Evolutionary conservation across 2,329 filamentous ascomycete genomes (phyloP), one percentile per base, ranked within the genome.

Genomic region (Aspergillus flavus): DNA sequence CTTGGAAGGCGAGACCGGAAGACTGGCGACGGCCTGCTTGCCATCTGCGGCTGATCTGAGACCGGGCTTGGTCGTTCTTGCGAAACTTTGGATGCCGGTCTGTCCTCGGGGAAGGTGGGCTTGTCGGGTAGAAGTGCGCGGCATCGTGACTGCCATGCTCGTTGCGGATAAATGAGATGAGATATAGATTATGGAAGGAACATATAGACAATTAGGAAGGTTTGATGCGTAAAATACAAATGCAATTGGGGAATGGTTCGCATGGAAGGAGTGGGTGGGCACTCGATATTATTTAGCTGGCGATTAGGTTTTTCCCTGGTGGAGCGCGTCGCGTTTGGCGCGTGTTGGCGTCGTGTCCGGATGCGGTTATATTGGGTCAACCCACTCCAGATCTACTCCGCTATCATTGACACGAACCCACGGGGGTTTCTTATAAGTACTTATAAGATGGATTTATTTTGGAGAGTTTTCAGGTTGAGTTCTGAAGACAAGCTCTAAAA

Each of bases 61-160:
- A 6, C 75, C 75, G 45, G 79, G 75, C 68, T 84, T 83, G 53
- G 78, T 79, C 62, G 81, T 71, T 67, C 75, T 78, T 62, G 80
- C 74, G 66, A 83, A 83, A 62, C 72, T 73, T 66, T 78, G 76
- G 54, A 83, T 80, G 70, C 75, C 83, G 76, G 69, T 67, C 65
- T 78, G 77, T 23, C 64, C 68, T 60, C 70, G 69, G 55, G 74
- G 71, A 68, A 77, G 73, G 73, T 69, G 63, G 69, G 69, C 64
- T 64, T 68, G 66, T 61, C 67, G 66, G 54, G 75, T 66, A 59
- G 75, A 73, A 56, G 72, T 66, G 68, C 73, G 74, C 68, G 70
- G 71, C 73, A 76, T 78, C 66, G 72, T 65, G 60, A 64, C 61
- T 71, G 61, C 71, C 70, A 61, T 62, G 58, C 46, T 43, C 28